Conservation (phyloP, 1,284 basidiomycete species). For the Heterobasidion parviporum region DNA sequence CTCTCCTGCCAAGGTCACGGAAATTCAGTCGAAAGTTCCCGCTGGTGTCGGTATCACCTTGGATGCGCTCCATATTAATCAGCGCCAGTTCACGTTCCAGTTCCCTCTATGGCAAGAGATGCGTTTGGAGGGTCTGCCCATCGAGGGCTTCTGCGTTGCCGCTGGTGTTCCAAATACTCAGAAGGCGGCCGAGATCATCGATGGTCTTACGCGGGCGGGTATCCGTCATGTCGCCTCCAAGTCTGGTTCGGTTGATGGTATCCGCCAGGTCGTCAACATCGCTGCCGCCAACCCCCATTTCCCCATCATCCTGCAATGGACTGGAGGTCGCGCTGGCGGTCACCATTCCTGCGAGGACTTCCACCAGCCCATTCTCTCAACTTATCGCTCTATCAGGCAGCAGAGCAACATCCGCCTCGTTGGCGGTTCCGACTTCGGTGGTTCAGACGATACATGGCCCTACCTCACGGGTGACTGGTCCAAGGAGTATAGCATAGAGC, state of each 20-base stretch:
- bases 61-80: slow-evolving; percentile 98
- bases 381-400: slow-evolving; percentile 86
- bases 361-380: slow-evolving; percentile 91
- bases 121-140: slow-evolving; percentile 89
- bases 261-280: slow-evolving; percentile 95
- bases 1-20: slow-evolving; percentile 82
- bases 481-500: slow-evolving; percentile 72
- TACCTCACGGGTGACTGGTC: slow-evolving; percentile 98
- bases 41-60: slow-evolving; percentile 88
- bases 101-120: slow-evolving; percentile 97
- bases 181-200: slow-evolving; percentile 91
- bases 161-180: slow-evolving; percentile 92
- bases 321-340: slow-evolving; percentile 97
- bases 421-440: slow-evolving; percentile 96
- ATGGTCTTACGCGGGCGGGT: slow-evolving; percentile 69
- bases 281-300: slow-evolving; percentile 92
- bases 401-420: slow-evolving; percentile 87
- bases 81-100: slow-evolving; percentile 95
- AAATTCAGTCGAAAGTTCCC: slow-evolving; percentile 80
- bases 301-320: slow-evolving; percentile 99
- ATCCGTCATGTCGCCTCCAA: slow-evolving; percentile 96
- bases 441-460: slow-evolving; percentile 93
- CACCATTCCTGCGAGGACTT: slow-evolving; percentile 99
- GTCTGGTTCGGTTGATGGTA: slow-evolving; percentile 94
- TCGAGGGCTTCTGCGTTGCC: slow-evolving; percentile 97